phyloP scores from a whole-genome alignment of 2,329 filamentous ascomycete species.

The Penicillium capsulatum region DNA sequence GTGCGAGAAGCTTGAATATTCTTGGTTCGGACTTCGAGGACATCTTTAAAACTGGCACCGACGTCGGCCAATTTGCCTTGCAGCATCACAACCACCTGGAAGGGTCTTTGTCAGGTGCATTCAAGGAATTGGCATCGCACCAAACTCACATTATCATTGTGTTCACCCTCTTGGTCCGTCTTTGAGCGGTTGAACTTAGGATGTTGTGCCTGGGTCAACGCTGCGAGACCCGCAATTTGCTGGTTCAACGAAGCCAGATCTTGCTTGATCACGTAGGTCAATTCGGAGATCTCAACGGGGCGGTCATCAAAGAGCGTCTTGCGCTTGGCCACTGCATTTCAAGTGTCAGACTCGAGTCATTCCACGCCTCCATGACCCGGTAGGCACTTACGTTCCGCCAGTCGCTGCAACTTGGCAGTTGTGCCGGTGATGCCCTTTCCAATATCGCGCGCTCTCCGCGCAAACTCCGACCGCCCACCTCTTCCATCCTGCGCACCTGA shows the following conservation, averaged over 20 bases:
- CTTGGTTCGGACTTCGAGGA: conserved; percentile 91
- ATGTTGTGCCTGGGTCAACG: conserved; percentile 71
- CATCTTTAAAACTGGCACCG: conserved; percentile 93
- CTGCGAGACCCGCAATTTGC: conserved; percentile 79
- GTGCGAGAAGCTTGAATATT: conserved; percentile 94
- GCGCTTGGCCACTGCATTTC: conserved; percentile 70
- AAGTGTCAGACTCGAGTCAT: conserved; percentile 3
- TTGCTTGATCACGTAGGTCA: conserved; percentile 97
- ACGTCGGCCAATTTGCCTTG: conserved; percentile 92
- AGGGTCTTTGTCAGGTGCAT: conserved; percentile 13
- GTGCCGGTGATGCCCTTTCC: conserved; percentile 86
- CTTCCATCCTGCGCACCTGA: conserved; percentile 47
- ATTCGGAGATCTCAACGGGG: conserved; percentile 92
- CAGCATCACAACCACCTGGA: conserved; percentile 70
- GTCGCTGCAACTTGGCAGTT: conserved; percentile 89
- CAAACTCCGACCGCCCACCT: conserved; percentile 77
- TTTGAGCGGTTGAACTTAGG: conserved; percentile 51
- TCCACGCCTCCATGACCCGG: not conserved
- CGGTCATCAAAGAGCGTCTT: conserved; percentile 97
- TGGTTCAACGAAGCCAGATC: conserved; percentile 81
- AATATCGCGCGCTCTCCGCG: conserved; percentile 84
- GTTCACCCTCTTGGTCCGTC: conserved; percentile 78
- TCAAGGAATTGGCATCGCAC: conserved; percentile 9
- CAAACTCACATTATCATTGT: conserved; percentile 80
- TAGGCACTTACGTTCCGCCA: conserved; percentile 69